phyloP scores from a whole-genome alignment of 2,329 filamentous ascomycete species.

The Chaetomiaceae sp. region DNA sequence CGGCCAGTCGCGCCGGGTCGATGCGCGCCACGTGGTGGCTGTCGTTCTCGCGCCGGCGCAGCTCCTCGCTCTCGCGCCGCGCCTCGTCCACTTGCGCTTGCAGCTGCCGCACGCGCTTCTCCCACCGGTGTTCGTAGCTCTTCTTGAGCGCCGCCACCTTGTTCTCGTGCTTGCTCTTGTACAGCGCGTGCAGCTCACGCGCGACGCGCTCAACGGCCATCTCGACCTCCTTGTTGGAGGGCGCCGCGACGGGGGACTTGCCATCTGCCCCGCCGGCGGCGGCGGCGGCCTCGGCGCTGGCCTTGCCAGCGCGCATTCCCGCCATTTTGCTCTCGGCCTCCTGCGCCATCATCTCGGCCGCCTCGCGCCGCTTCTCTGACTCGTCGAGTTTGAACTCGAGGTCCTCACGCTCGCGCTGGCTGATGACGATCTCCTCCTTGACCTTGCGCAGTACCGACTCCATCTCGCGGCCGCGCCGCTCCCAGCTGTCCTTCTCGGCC shows the following conservation, averaged over 20 bases:
- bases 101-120: constrained; percentile 78
- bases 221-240: constrained; percentile 60
- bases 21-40: constrained; percentile 51
- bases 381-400: constrained; percentile 71
- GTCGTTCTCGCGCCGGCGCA: constrained; percentile 53
- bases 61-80: constrained; percentile 65
- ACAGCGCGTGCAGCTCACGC: constrained; percentile 84
- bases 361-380: constrained; percentile 65
- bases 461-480: constrained; percentile 78
- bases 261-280: constrained; percentile 29
- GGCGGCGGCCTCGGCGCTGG: constrained; percentile 33
- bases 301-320: constrained; percentile 60
- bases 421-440: constrained; percentile 71
- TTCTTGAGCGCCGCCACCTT: constrained; percentile 89
- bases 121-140: constrained; percentile 79
- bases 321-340: constrained; percentile 72
- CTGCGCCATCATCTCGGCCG: constrained; percentile 67
- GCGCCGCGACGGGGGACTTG: constrained; percentile 23
- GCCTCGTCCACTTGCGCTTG: constrained; percentile 66
- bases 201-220: constrained; percentile 83
- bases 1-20: constrained; percentile 39
- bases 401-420: constrained; percentile 75
- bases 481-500: constrained; percentile 75
- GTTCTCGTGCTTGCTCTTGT: constrained; percentile 95
- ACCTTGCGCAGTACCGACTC: constrained; percentile 73